These are phyloP conservation scores for Psilocybe mexicana DNA, from an alignment of 1,284 basidiomycete genomes.

Conservation along the genomic window DNA sequence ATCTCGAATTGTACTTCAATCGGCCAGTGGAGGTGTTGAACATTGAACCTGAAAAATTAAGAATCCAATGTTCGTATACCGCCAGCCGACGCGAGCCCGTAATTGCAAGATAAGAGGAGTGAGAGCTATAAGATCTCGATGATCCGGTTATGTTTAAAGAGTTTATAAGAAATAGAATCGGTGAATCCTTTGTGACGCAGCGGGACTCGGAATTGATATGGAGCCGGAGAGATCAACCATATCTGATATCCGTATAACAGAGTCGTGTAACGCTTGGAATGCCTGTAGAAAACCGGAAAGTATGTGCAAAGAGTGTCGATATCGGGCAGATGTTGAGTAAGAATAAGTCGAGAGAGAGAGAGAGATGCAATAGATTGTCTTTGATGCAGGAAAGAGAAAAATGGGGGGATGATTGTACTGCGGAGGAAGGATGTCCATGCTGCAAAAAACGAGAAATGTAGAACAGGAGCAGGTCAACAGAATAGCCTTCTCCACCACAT, in stretches of 20 bases:
- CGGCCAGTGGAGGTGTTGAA: too few species aligned
- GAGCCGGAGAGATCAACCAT: too few species aligned
- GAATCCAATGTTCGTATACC: too few species aligned
- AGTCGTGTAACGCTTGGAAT: too few species aligned
- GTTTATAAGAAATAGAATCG: background rate
- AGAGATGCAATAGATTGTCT: conserved; percentile 3
- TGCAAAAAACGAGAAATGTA: conserved; percentile 19
- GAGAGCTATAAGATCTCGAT: too few species aligned
- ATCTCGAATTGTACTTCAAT: too few species aligned
- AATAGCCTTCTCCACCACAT: conserved; percentile 72
- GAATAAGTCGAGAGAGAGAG: conserved; percentile 6
- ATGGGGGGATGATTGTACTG: conserved; percentile 6
- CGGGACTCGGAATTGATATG: background rate
- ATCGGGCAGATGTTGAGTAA: conserved; percentile 8
- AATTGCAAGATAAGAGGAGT: too few species aligned
- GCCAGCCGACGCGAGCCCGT: too few species aligned
- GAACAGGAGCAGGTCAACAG: conserved; percentile 42
- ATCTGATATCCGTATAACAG: too few species aligned
- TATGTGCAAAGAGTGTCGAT: conserved; percentile 15
- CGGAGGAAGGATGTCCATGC: conserved; percentile 11
- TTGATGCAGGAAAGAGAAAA: background rate
- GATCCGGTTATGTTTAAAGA: conserved; percentile 1
- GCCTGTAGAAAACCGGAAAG: background rate
- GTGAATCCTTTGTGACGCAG: conserved; percentile 6
- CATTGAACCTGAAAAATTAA: too few species aligned